phyloP scores from a whole-genome alignment of 345 rosid species.

The Capsella bursapastoris region DNA sequence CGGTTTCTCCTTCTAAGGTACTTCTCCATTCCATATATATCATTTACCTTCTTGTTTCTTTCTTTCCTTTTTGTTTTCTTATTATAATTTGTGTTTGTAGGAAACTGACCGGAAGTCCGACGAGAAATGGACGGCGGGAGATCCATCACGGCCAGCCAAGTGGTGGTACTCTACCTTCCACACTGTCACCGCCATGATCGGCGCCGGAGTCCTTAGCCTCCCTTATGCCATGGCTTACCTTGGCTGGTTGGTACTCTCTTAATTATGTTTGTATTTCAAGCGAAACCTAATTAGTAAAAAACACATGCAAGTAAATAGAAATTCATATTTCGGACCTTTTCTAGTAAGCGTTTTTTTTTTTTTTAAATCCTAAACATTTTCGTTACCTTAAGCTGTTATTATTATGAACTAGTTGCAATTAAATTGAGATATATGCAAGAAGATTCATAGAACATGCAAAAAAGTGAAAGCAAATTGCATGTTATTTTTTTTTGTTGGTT shows the following conservation, averaged over 20 bases:
- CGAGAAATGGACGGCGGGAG: slow-evolving; percentile 68
- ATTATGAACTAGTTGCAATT: not conserved
- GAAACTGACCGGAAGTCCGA: slow-evolving; percentile 46
- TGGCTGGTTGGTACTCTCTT: slow-evolving; percentile 86
- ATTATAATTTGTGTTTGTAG: slow-evolving; percentile 41
- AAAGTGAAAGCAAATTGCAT: not conserved
- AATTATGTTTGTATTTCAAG: not conserved
- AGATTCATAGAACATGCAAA: slow-evolving; percentile 7
- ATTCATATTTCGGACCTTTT: not conserved
- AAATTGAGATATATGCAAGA: not conserved
- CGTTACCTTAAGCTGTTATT: not conserved
- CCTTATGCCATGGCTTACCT: slow-evolving; percentile 98
- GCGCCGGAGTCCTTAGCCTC: slow-evolving; percentile 94
- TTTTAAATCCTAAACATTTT: not conserved
- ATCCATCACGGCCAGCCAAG: slow-evolving; percentile 71
- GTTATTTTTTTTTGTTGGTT: not conserved
- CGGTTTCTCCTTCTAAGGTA: slow-evolving; percentile 58
- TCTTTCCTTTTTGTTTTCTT: not conserved
- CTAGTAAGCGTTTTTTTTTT: not conserved
- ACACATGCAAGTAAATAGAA: slow-evolving; percentile 5
- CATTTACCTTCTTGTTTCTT: not conserved
- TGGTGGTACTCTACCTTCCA: slow-evolving; percentile 99
- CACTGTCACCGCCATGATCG: slow-evolving; percentile 94
- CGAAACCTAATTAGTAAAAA: not conserved
- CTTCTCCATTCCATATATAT: not conserved